Conservation (phyloP, 345 rosid genomes). For the Euphorbia pulcherrima region DNA sequence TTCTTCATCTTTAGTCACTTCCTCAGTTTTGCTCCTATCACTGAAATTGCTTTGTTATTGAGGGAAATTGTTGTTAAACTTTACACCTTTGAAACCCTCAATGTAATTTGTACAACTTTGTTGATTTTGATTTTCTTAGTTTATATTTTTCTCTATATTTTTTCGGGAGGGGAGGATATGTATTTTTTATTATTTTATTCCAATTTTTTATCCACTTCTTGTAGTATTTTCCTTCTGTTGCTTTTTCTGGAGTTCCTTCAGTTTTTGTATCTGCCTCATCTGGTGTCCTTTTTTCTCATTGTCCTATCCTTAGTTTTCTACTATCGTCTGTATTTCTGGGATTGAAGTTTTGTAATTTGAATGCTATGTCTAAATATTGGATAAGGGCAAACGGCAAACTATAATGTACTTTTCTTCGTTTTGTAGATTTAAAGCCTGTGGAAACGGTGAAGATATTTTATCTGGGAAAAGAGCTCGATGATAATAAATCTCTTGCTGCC, state of each 20-base stretch:
- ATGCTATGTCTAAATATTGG: constrained; percentile 4
- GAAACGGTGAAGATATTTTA: constrained; percentile 77
- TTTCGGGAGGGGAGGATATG: neutral
- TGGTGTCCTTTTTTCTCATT: neutral
- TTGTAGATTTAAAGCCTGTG: constrained; percentile 81
- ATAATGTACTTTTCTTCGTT: neutral
- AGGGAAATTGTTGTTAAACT: neutral
- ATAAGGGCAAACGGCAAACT: constrained; percentile 17
- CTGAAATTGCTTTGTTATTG: neutral
- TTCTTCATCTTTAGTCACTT: neutral
- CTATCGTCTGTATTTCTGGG: neutral
- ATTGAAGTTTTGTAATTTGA: neutral
- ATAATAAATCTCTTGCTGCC: constrained; percentile 61
- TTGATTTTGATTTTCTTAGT: neutral
- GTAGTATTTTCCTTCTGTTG: neutral
- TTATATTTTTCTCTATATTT: neutral
- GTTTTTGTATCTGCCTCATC: neutral
- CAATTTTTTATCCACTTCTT: neutral
- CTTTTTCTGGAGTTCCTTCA: no score
- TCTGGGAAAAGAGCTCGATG: constrained; percentile 88
- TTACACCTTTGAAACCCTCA: neutral
- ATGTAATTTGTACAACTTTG: neutral
- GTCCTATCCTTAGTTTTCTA: neutral
- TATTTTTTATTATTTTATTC: neutral
- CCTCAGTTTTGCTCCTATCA: neutral